Evolutionary conservation across 2,329 filamentous ascomycete genomes (phyloP).

Genomic region (Claviceps paspali): DNA sequence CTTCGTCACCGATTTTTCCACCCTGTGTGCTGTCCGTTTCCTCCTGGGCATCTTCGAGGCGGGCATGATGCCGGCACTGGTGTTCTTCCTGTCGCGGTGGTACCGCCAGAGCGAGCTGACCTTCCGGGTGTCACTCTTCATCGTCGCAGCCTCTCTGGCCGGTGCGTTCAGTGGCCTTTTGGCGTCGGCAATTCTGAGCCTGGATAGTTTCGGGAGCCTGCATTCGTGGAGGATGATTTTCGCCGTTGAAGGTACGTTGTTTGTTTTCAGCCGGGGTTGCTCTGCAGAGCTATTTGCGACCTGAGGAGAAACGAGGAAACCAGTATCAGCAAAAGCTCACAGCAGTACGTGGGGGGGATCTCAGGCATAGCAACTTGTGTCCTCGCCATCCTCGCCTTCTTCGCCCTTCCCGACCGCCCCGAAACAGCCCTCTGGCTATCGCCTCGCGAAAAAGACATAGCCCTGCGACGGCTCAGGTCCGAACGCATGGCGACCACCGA

Average conservation of each 20-base stretch:
- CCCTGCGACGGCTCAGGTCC: conserved; percentile 41
- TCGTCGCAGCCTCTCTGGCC: conserved; percentile 49
- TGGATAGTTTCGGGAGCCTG: conserved; percentile 40
- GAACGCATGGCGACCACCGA: conserved; percentile 44
- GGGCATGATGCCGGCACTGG: conserved; percentile 49
- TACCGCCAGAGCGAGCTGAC: conserved; percentile 47
- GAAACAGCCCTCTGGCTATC: conserved; percentile 50
- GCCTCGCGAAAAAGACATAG: conserved; percentile 45
- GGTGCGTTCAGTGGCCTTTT: conserved; percentile 54
- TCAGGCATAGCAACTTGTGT: conserved; percentile 41
- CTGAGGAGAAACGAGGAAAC: too few species aligned
- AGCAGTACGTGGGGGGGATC: too few species aligned
- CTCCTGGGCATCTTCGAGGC: conserved; percentile 47
- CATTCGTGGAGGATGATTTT: conserved; percentile 56
- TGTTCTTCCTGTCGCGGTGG: conserved; percentile 50
- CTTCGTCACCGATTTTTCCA: conserved; percentile 36
- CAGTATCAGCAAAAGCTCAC: too few species aligned
- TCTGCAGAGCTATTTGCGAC: neutral
- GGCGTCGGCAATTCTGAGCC: conserved; percentile 43
- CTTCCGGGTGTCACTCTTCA: conserved; percentile 47
- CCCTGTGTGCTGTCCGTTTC: conserved; percentile 40
- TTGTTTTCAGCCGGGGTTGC: neutral
- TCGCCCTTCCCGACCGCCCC: conserved; percentile 51
- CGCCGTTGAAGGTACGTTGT: conserved; percentile 34
- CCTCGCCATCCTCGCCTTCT: conserved; percentile 39